phyloP scores from a whole-genome alignment of 257 asterid genomes.

The Dorcoceras hygrometricum region DNA sequence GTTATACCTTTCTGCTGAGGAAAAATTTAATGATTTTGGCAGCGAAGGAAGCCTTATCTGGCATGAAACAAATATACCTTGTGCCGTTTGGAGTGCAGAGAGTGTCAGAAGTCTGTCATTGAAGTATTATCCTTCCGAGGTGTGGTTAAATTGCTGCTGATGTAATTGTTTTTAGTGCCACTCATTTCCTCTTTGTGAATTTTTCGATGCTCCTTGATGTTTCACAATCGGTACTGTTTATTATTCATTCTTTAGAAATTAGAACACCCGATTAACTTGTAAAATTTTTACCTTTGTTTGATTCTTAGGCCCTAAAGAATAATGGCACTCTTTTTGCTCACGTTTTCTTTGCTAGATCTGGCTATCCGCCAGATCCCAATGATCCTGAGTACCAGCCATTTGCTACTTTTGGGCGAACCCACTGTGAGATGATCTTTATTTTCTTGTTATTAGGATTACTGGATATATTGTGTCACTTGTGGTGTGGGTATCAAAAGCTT shows the following conservation, averaged over 20 bases:
- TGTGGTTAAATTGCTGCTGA: constrained; percentile 26
- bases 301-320: constrained; percentile 66
- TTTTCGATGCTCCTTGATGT: constrained; percentile 8
- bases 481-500: constrained; percentile 21
- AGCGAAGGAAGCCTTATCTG: constrained; percentile 79
- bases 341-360: constrained; percentile 90
- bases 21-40: constrained; percentile 69
- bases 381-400: constrained; percentile 92
- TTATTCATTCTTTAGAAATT: constrained; percentile 20
- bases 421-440: constrained; percentile 47
- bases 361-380: constrained; percentile 80
- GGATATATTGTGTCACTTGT: too few relatives aligned
- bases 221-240: background rate
- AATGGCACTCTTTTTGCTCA: constrained; percentile 94
- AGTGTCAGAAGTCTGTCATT: constrained; percentile 69
- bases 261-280: constrained; percentile 18
- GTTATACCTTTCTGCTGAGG: constrained; percentile 79
- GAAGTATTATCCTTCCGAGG: constrained; percentile 85
- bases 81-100: constrained; percentile 87
- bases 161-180: constrained; percentile 13
- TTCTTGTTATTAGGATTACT: background rate
- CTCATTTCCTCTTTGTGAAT: constrained; percentile 12
- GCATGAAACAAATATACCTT: constrained; percentile 95
- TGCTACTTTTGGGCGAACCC: constrained; percentile 77
- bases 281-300: constrained; percentile 20